These are phyloP conservation scores for Stylosanthes scabra DNA, from an alignment of 331 rosid genomes.

Conservation along the genomic window DNA sequence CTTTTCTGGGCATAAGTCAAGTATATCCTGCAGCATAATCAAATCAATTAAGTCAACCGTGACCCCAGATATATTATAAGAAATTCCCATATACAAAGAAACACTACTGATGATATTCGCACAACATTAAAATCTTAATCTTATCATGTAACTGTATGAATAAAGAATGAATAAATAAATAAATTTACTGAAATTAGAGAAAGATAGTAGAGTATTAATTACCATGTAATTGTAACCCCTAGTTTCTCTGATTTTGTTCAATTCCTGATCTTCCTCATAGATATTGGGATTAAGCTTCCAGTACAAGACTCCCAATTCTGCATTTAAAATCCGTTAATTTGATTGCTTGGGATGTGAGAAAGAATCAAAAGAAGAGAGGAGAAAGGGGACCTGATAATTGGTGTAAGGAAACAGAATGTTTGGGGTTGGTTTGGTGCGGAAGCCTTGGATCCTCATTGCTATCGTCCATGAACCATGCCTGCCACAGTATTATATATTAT, in stretches of 20 bases:
- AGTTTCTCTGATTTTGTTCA: slow-evolving; percentile 67
- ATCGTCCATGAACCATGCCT: slow-evolving; percentile 93
- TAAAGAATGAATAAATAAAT: neutral
- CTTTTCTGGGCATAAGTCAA: slow-evolving; percentile 81
- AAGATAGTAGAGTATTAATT: slow-evolving; percentile 23
- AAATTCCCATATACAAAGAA: slow-evolving; percentile 5
- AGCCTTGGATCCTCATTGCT: slow-evolving; percentile 73
- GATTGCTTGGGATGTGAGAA: neutral
- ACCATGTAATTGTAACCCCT: slow-evolving; percentile 92
- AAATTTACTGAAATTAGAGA: neutral
- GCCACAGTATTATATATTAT: neutral
- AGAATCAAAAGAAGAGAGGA: neutral
- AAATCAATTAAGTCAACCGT: neutral
- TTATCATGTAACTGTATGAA: neutral
- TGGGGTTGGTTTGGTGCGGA: slow-evolving; percentile 70
- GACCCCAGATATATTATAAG: neutral
- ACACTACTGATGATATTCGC: neutral
- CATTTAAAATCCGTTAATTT: neutral
- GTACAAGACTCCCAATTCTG: slow-evolving; percentile 66
- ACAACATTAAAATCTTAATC: neutral
- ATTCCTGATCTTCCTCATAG: slow-evolving; percentile 68
- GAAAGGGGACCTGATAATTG: slow-evolving; percentile 67
- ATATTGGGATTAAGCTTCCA: slow-evolving; percentile 76
- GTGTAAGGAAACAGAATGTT: slow-evolving; percentile 54
- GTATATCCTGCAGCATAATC: slow-evolving; percentile 64